Evolutionary conservation across 495 filamentous ascomycete species (phyloP).

Genomic region (Aspergillus affinis): DNA sequence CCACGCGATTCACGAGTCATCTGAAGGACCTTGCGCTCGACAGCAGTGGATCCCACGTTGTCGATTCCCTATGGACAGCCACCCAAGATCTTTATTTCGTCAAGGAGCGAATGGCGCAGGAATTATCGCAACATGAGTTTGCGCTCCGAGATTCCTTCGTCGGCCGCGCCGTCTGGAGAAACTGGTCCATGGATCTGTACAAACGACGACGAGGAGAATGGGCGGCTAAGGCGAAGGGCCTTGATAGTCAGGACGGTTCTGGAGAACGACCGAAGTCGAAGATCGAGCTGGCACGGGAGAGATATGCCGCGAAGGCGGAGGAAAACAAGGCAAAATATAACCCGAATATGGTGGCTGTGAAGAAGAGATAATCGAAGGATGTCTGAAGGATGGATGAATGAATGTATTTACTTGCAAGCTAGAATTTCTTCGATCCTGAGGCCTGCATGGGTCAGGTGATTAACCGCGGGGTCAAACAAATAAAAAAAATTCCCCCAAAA

Average conservation of each 20-base stretch:
- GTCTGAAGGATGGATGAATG: neutral
- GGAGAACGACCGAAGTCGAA: conserved; percentile 42
- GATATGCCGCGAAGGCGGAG: conserved; percentile 37
- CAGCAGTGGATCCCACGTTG: conserved; percentile 71
- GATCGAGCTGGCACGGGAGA: conserved; percentile 48
- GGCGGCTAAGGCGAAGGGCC: conserved; percentile 63
- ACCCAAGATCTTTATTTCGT: conserved; percentile 65
- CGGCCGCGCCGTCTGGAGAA: conserved; percentile 82
- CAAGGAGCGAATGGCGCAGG: conserved; percentile 65
- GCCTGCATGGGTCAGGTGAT: neutral
- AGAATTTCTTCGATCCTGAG: neutral
- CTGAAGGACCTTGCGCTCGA: conserved; percentile 66
- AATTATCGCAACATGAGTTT: conserved; percentile 60
- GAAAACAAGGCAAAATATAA: conserved; percentile 14
- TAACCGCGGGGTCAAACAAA: neutral
- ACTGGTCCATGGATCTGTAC: conserved; percentile 90
- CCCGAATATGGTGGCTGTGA: conserved; percentile 5
- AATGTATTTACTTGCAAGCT: neutral
- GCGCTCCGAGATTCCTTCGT: conserved; percentile 69
- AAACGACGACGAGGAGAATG: conserved; percentile 67
- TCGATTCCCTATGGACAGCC: conserved; percentile 73
- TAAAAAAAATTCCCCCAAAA: neutral
- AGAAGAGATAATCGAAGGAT: neutral
- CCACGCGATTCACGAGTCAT: conserved; percentile 57
- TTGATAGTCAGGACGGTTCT: conserved; percentile 23